A percentile compares a stretch with the other conserved stretches of the same genome.
phyloP scores from a whole-genome alignment of 148 eudicot genomes.

The Tetragonia tetragonoides region DNA sequence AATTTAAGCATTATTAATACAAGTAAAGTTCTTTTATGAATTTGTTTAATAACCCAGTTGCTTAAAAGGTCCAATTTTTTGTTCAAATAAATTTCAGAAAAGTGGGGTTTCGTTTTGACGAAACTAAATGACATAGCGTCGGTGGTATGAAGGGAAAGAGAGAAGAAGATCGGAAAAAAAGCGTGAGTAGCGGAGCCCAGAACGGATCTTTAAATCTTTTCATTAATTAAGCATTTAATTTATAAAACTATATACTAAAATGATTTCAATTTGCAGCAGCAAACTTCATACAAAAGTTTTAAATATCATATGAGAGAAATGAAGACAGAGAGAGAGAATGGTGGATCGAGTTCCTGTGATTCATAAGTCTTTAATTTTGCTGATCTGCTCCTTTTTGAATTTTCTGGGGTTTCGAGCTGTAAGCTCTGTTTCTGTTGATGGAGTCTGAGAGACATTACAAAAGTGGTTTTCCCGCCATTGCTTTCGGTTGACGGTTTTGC shows the following conservation, averaged over 20 bases:
- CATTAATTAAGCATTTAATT: slow-evolving; percentile 31
- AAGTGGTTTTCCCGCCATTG: slow-evolving; percentile 20
- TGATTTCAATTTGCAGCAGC: background rate
- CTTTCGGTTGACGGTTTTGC: slow-evolving; percentile 14
- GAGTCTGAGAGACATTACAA: background rate
- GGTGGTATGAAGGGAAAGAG: slow-evolving; percentile 27
- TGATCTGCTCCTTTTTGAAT: background rate
- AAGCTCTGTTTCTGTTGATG: background rate
- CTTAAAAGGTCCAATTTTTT: too few relatives aligned
- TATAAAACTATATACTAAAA: background rate
- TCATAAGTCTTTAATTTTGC: background rate
- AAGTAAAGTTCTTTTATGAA: too few relatives aligned
- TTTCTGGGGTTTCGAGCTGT: background rate
- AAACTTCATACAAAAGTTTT: background rate
- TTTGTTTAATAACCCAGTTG: too few relatives aligned
- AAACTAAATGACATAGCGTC: slow-evolving; percentile 30
- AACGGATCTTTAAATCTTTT: slow-evolving; percentile 45
- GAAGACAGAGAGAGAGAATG: slow-evolving; percentile 32
- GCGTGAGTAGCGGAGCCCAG: slow-evolving; percentile 56
- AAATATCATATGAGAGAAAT: background rate
- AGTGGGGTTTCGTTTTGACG: background rate
- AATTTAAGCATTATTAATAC: background rate
- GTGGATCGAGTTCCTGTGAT: slow-evolving; percentile 25
- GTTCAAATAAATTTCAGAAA: too few relatives aligned
- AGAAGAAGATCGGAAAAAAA: background rate